Conservation (phyloP, 768 basidiomycete species). For the Tylopilus sp. region DNA sequence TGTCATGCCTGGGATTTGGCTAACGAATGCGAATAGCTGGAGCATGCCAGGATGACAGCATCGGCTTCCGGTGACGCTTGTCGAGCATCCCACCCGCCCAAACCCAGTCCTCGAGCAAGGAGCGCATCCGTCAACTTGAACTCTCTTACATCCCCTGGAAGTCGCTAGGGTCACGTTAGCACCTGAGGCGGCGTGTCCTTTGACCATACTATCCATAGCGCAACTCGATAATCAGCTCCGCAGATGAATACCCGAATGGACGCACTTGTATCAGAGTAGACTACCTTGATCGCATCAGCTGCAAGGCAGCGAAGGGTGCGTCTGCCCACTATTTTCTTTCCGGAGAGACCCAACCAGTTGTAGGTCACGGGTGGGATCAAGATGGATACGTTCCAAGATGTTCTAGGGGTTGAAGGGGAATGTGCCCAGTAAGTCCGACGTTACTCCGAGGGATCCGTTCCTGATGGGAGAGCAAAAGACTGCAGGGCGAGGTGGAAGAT, state of each 20-base stretch:
- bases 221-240: too few relatives aligned
- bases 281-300: slow-evolving; percentile 24
- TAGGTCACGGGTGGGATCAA: too few relatives aligned
- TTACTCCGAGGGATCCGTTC: background rate
- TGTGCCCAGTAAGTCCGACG: slow-evolving; percentile 31
- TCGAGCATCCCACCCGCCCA: too few relatives aligned
- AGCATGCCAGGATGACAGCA: too few relatives aligned
- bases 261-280: slow-evolving; percentile 36
- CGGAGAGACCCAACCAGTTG: background rate
- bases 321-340: background rate
- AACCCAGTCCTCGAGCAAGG: too few relatives aligned
- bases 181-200: too few relatives aligned
- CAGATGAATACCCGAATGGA: slow-evolving; percentile 34
- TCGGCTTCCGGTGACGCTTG: too few relatives aligned
- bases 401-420: slow-evolving; percentile 32
- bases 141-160: slow-evolving; percentile 1
- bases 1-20: too few relatives aligned
- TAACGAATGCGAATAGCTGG: too few relatives aligned
- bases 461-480: slow-evolving; percentile 26
- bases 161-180: too few relatives aligned
- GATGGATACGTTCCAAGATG: too few relatives aligned
- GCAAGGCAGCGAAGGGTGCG: slow-evolving; percentile 24
- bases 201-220: too few relatives aligned
- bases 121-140: background rate
- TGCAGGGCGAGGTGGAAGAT: slow-evolving; percentile 26